These are phyloP conservation scores for Aspergillus saccharolyticus DNA, from an alignment of 495 filamentous ascomycete genomes.

Conservation along the genomic window DNA sequence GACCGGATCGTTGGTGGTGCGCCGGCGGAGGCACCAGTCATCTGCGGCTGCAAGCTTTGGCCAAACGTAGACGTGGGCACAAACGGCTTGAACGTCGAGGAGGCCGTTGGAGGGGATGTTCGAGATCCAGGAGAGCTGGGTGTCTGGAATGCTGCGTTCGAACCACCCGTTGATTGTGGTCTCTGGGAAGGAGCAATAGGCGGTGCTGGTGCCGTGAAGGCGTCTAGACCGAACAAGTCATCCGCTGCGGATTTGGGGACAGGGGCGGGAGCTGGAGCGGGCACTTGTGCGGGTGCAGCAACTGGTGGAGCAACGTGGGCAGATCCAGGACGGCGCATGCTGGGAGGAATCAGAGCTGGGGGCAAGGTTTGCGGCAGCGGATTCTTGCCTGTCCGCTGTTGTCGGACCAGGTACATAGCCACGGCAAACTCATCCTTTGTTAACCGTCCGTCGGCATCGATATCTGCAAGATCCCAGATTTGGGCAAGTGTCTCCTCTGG, in stretches of 20 bases:
- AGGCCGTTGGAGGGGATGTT: constrained; percentile 33
- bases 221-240: constrained; percentile 85
- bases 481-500: constrained; percentile 87
- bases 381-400: constrained; percentile 71
- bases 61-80: constrained; percentile 87
- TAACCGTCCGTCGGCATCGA: constrained; percentile 81
- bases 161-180: constrained; percentile 68
- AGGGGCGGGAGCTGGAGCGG: constrained; percentile 53
- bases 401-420: constrained; percentile 92
- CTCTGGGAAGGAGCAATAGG: constrained; percentile 54
- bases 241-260: constrained; percentile 71
- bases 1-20: constrained; percentile 39
- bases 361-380: constrained; percentile 70
- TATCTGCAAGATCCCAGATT: constrained; percentile 96
- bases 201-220: constrained; percentile 36
- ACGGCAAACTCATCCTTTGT: constrained; percentile 91
- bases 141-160: constrained; percentile 39
- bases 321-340: constrained; percentile 64
- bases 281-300: constrained; percentile 24
- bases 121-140: constrained; percentile 37
- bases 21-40: constrained; percentile 63
- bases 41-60: constrained; percentile 69
- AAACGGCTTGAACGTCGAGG: constrained; percentile 78
- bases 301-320: constrained; percentile 38
- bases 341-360: constrained; percentile 78